Evolutionary conservation across 2,329 filamentous ascomycete species (phyloP).

Genomic region (Eurotiales sp.): DNA sequence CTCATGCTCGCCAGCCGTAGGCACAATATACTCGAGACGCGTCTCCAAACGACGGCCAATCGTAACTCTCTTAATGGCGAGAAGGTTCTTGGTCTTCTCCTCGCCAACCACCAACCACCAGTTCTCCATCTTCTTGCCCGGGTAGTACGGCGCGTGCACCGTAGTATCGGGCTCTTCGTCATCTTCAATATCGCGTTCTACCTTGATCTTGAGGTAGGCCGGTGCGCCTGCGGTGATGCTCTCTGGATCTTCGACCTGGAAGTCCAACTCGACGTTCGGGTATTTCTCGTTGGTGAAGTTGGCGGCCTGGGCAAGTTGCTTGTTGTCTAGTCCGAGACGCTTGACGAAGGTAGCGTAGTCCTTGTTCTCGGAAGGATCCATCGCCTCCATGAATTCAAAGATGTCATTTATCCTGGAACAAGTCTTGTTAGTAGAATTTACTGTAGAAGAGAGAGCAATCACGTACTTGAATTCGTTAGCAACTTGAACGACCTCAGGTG

Average conservation of each 20-base stretch:
- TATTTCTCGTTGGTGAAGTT: constrained; percentile 96
- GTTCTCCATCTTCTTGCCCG: constrained; percentile 86
- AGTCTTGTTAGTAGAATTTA: constrained; percentile 15
- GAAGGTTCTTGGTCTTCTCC: constrained; percentile 77
- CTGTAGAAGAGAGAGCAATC: constrained; percentile 23
- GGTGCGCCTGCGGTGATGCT: constrained; percentile 76
- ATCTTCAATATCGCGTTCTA: constrained; percentile 72
- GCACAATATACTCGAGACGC: constrained; percentile 83
- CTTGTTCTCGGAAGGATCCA: constrained; percentile 91
- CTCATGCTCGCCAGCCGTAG: constrained; percentile 78
- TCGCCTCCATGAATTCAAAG: constrained; percentile 97
- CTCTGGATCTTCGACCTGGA: constrained; percentile 77
- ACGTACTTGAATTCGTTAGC: constrained; percentile 73
- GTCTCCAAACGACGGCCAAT: constrained; percentile 74
- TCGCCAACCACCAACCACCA: constrained; percentile 98
- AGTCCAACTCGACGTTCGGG: constrained; percentile 88
- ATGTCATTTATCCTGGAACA: constrained; percentile 77
- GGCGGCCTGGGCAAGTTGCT: constrained; percentile 82
- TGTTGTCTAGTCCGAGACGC: constrained; percentile 72
- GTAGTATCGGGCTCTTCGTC: constrained; percentile 72
- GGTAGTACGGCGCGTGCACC: constrained; percentile 95
- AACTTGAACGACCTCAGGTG: constrained; percentile 74
- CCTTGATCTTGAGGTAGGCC: constrained; percentile 75
- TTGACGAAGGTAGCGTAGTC: constrained; percentile 75
- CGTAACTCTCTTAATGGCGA: constrained; percentile 93